These are phyloP conservation scores for Colletotrichum truncatum DNA, from an alignment of 2,329 filamentous ascomycete species.

Conservation along the genomic window DNA sequence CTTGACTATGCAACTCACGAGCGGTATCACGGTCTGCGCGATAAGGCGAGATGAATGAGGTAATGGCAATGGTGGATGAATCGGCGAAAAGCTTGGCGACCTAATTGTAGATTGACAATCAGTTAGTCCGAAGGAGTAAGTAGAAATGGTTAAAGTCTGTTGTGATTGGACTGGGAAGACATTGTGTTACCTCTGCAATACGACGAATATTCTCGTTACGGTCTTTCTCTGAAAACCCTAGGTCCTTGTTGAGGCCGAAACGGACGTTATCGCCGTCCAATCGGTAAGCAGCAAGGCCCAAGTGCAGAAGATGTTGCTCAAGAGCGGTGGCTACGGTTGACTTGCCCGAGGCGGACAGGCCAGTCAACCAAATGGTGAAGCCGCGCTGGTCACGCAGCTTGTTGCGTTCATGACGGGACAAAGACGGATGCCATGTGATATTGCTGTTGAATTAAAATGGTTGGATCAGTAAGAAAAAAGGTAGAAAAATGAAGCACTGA, in stretches of 20 bases:
- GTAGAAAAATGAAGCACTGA: neutral
- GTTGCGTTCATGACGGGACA: conserved; percentile 81
- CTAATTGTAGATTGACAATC: conserved; percentile 44
- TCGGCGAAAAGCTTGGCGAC: conserved; percentile 98
- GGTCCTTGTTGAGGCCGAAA: conserved; percentile 97
- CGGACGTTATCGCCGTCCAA: conserved; percentile 98
- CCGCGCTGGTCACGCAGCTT: conserved; percentile 82
- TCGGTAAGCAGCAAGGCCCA: conserved; percentile 85
- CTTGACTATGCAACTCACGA: conserved; percentile 78
- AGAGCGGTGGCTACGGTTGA: conserved; percentile 96
- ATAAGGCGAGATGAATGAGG: conserved; percentile 97
- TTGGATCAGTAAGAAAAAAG: neutral
- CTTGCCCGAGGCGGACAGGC: conserved; percentile 95
- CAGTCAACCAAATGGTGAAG: conserved; percentile 97
- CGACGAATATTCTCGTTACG: conserved; percentile 98
- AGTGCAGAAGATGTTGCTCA: conserved; percentile 94
- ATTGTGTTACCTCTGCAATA: conserved; percentile 76
- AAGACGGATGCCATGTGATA: conserved; percentile 89
- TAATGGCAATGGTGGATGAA: conserved; percentile 85
- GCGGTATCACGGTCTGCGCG: conserved; percentile 85
- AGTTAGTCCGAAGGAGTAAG: neutral
- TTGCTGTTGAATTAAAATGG: conserved; percentile 64
- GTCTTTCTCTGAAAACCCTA: conserved; percentile 92
- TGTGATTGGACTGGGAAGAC: neutral
- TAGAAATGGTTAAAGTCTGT: neutral